Evolutionary conservation across 2,329 filamentous ascomycete species (phyloP).

Genomic region (Tolypocladium cylindrosporum): DNA sequence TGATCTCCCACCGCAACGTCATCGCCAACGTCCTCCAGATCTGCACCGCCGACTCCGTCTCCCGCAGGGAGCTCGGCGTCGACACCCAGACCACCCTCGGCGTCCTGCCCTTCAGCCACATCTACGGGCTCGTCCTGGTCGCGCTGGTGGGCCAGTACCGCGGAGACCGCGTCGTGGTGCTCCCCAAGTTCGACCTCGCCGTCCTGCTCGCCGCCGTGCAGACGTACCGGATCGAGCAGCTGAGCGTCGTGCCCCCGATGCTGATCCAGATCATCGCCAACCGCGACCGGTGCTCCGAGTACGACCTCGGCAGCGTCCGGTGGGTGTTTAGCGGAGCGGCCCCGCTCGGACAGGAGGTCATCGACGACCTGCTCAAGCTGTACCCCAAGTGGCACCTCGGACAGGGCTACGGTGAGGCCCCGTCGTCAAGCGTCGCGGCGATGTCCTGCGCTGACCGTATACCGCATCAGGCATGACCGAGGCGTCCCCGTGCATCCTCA

Average conservation of each 20-base stretch:
- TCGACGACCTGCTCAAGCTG: constrained; percentile 47
- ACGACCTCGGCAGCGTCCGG: constrained; percentile 58
- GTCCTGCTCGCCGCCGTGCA: constrained; percentile 55
- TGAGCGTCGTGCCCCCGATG: constrained; percentile 69
- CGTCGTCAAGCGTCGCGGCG: neutral
- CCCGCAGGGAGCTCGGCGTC: constrained; percentile 25
- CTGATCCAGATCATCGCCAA: constrained; percentile 64
- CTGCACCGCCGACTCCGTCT: constrained; percentile 28
- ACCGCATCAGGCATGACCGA: constrained; percentile 56
- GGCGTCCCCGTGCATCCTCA: constrained; percentile 56
- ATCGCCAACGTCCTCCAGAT: constrained; percentile 67
- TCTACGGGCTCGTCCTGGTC: constrained; percentile 67
- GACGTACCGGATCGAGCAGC: constrained; percentile 54
- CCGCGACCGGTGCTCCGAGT: constrained; percentile 46
- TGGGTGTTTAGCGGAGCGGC: constrained; percentile 64
- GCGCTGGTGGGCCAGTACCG: constrained; percentile 55
- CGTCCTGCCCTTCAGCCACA: constrained; percentile 72
- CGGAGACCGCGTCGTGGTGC: constrained; percentile 63
- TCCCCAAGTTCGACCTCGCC: constrained; percentile 68
- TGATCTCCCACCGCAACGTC: constrained; percentile 71
- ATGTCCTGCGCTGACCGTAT: neutral
- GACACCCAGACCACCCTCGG: constrained; percentile 45
- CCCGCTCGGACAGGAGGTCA: constrained; percentile 60
- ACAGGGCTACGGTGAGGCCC: constrained; percentile 58
- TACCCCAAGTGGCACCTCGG: constrained; percentile 57